Base-by-base conservation (phyloP, 345 rosid species). In the Salix viminalis region DNA sequence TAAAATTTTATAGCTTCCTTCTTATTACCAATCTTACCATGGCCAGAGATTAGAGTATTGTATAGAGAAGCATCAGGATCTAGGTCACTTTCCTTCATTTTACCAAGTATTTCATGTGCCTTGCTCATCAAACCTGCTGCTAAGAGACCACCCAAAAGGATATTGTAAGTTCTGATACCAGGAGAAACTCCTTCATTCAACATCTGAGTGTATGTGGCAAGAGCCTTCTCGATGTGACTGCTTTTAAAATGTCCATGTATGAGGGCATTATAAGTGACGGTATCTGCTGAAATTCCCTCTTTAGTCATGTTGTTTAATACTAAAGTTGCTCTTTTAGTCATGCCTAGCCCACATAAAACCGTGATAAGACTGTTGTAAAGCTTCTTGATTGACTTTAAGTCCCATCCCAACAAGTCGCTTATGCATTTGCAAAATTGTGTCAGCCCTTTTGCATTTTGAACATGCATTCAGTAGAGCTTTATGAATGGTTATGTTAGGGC, bases 21-120 rank as follows among this genome's bases (percentile, higher is more conserved):
- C 82, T 81, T 87, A 69, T 90, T 90, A 75, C 96, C 97, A 67
- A 86, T 80, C 88, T 85, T 95, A 64, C 85, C 91, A 80, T 90
- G 87, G 75, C 94, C 92, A 74, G 83, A 86, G 65, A 93, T 81
- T 77, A 93, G 81, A 69, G 89, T 85, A 80, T 89, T 89, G 77
- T 95, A 93, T 4, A 89, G 89, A 19, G 88, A 87, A 67, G 91
- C 88, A 72, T 89, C 83, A 24, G 92, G 92, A 21, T 71, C 74
- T 73, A 95, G 76, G 71, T 94, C 90, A 70, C 81, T 79, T 66
- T 78, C 86, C 76, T 87, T 91, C 92, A 94, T 89, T 82, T 91
- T 86, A 50, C 64, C 61, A 72, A 87, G 73, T 75, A 91, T 83
- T 72, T 85, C 79, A 5, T 89, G 83, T 65, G 86, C 90, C 69